phyloP scores from a whole-genome alignment of 306 rosid genomes.

The Carpinus viminea region DNA sequence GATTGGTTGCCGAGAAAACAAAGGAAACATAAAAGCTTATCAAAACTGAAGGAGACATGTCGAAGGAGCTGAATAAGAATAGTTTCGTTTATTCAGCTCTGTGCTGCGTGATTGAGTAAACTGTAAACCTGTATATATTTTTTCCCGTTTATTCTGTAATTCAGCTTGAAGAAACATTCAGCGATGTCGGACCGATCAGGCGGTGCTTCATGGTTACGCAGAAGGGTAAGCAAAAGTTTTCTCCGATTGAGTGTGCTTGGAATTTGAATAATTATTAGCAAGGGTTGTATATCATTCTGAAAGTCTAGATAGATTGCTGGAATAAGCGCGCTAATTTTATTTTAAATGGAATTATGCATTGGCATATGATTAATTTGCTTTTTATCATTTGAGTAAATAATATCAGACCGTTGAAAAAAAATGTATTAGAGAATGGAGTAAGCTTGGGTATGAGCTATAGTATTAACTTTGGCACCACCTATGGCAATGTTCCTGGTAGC shows the following conservation, averaged over 20 bases:
- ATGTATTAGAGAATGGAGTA: neutral
- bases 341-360: neutral
- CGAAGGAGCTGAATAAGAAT: too few relatives aligned
- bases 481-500: neutral
- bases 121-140: neutral
- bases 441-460: neutral
- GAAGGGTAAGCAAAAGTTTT: slow-evolving; percentile 48
- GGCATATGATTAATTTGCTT: neutral
- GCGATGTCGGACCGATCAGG: slow-evolving; percentile 87
- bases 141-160: neutral
- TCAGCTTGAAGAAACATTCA: slow-evolving; percentile 85
- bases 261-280: neutral
- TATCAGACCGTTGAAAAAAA: neutral
- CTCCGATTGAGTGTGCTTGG: neutral
- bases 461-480: neutral
- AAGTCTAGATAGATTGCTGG: neutral
- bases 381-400: neutral
- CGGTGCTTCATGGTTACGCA: slow-evolving; percentile 84
- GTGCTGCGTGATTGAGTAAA: neutral
- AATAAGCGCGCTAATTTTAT: neutral
- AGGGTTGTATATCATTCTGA: neutral
- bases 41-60: too few relatives aligned
- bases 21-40: neutral
- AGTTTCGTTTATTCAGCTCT: neutral
- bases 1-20: slow-evolving; percentile 23